Evolutionary conservation across 1,139 yeast species (phyloP).

Genomic region (Scheffersomyces insectosa): DNA sequence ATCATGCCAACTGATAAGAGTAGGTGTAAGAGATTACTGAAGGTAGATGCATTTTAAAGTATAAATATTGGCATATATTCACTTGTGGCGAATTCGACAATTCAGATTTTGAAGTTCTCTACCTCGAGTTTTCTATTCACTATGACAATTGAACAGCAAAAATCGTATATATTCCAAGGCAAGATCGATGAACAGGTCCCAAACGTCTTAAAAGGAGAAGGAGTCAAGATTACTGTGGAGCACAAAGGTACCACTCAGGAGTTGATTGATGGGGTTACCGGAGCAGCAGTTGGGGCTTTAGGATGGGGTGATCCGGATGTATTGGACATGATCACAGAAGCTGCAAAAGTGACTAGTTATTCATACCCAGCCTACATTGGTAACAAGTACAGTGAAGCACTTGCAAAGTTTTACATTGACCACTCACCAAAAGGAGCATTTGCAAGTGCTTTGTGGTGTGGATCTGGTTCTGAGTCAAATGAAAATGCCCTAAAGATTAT

Average conservation of each 20-base stretch:
- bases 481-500: conserved; percentile 59
- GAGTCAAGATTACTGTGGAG: conserved; percentile 46
- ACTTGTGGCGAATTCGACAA: too few relatives aligned
- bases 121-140: neutral
- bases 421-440: conserved; percentile 56
- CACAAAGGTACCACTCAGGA: conserved; percentile 44
- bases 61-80: too few relatives aligned
- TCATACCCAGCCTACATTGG: conserved; percentile 46
- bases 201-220: conserved; percentile 48
- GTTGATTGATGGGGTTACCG: conserved; percentile 57
- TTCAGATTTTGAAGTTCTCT: neutral
- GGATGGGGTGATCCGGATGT: conserved; percentile 61
- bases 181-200: conserved; percentile 40
- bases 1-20: neutral
- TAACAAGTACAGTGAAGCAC: conserved; percentile 49
- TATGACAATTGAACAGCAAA: conserved; percentile 4
- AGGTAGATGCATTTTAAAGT: neutral
- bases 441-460: conserved; percentile 54
- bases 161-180: conserved; percentile 44
- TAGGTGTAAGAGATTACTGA: neutral
- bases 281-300: conserved; percentile 65
- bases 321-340: conserved; percentile 46
- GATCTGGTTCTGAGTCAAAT: conserved; percentile 64
- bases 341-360: conserved; percentile 47
- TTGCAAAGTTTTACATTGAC: conserved; percentile 53